Base-by-base conservation (phyloP, 2,329 filamentous ascomycete species). In the Pezicula neosporulosa region DNA sequence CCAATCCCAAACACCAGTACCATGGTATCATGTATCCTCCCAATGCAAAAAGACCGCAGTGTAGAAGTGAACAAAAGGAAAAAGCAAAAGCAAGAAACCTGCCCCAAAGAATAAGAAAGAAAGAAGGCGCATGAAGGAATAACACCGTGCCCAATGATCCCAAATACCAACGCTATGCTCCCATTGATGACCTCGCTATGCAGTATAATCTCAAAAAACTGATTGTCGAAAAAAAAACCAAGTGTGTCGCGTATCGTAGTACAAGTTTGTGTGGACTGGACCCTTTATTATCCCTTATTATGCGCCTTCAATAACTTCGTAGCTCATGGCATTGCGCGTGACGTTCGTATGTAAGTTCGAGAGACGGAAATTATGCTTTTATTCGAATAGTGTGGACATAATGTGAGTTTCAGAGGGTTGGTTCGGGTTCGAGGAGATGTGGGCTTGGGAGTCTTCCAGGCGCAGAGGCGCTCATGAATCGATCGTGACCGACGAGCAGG, bases 271-370 rank as follows among this genome's bases (percentile, higher is more conserved):
- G 39, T 55, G 47, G 30, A 48, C 39, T 51, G 50, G 43, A 51
- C 50, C 55, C 46, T 42, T 51, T 53, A 51, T 58, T 19, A 56
- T 60, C 50, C 53, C 51, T 58, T 57, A 52, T 58, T 63, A 54
- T 58, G 56, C 58, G 60, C 56, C 63, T 61, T 62, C 62, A 60
- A 62, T 64, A 65, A 64, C 58, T 59, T 63, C 59, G 56, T 63
- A 35, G 47, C 50, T 60, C 59, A 63, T 63, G 54, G 50, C 49
- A 65, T 63, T 50, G 58, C 56, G 53, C 52, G 49, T 60, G 47
- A 56, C 47, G 27, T 48, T 48, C 15, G 18, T 48, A 12, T n/a
- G 45, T 19, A 50, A 39, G 27, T 53, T 58, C 52, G 46, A 54
- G 30, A 33, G 12, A 13, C 12, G 30, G 30, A 13, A 33, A 33